Base-by-base conservation (phyloP, 768 basidiomycete genomes). In the Lactifluus volemus region DNA sequence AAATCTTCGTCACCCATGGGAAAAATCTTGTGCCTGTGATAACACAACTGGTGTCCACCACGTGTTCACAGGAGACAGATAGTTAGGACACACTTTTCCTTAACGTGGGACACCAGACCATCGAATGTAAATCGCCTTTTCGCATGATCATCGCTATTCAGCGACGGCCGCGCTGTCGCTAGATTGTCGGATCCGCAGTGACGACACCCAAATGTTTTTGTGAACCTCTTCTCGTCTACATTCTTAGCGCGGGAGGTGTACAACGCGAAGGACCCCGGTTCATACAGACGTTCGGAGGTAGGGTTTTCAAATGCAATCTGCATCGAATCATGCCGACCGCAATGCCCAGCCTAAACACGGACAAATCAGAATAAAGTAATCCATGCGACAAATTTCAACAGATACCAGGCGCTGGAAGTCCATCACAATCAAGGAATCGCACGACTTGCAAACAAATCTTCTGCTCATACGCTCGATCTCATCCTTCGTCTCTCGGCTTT, bases 61-160 rank as follows among this genome's bases (percentile, higher is more conserved):
- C 25, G 51, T 4, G 47, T 44, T n/a, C 47, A 47, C 36, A 21
- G 39, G 38, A 60, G 29, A 34, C 21, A 44, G 36, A 11, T 12
- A 47, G 10, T 45, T 34, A 41, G 25, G 9, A 69, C 81, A 64
- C 63, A 87, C 86, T 81, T 85, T 63, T 72, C 77, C 67, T 84
- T 84, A 60, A 81, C 66, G 63, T 89, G 87, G 25, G 84, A 86
- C 44, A 80, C 73, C 54, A 88, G 65, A 3, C 81, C 86, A 61
- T 86, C 71, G 65, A 85, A 84, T 3, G 64, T 69, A 69, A 82
- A 79, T 57, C 71, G 60, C 52, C 72, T 73, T 21, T 65, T 14
- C 55, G 10, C 17, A 21, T 12, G 17, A 15, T 8, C 32, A 39
- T 9, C 50, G 12, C 29, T 36, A 61, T 41, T 36, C 49, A 30